Percentiles rank a stretch among this genome's conserved stretches.
phyloP scores from a whole-genome alignment of 2,329 filamentous ascomycete species.

The Rachicladosporium sp. region DNA sequence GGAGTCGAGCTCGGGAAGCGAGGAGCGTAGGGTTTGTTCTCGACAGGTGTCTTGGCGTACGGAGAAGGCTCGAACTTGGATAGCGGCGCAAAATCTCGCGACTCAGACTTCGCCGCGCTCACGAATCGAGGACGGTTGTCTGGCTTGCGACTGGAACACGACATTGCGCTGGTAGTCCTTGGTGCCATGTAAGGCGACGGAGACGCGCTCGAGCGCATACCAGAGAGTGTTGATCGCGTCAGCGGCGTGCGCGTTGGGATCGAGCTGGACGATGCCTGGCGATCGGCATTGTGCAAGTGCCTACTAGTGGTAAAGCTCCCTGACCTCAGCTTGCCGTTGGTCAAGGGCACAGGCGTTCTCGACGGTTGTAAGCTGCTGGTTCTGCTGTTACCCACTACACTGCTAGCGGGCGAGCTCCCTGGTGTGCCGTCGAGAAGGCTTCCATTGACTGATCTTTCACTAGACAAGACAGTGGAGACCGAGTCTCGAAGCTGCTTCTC shows the following conservation, averaged over 20 bases:
- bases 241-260: constrained; percentile 5
- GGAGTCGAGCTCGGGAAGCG: constrained; percentile 13
- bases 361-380: constrained; percentile 36
- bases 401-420: constrained; percentile 53
- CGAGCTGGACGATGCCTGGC: constrained; percentile 2
- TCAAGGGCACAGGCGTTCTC: constrained; percentile 29
- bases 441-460: constrained; percentile 58
- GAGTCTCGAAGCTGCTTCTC: constrained; percentile 78
- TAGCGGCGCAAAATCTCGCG: constrained; percentile 20
- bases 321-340: constrained; percentile 13
- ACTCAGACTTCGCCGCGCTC: constrained; percentile 10
- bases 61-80: constrained; percentile 22
- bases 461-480: constrained; percentile 80
- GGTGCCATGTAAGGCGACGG: constrained; percentile 12
- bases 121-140: constrained; percentile 16
- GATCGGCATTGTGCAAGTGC: too few species aligned
- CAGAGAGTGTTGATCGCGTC: not conserved
- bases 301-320: constrained; percentile 1
- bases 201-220: constrained; percentile 6
- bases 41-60: constrained; percentile 21
- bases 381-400: constrained; percentile 42
- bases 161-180: constrained; percentile 2
- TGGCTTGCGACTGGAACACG: not conserved
- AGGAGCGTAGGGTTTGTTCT: constrained; percentile 13
- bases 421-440: constrained; percentile 51